A percentile compares a stretch with the other conserved stretches of the same genome.
Conservation (phyloP, 495 filamentous ascomycete genomes). For the Daldinia concentrica region DNA sequence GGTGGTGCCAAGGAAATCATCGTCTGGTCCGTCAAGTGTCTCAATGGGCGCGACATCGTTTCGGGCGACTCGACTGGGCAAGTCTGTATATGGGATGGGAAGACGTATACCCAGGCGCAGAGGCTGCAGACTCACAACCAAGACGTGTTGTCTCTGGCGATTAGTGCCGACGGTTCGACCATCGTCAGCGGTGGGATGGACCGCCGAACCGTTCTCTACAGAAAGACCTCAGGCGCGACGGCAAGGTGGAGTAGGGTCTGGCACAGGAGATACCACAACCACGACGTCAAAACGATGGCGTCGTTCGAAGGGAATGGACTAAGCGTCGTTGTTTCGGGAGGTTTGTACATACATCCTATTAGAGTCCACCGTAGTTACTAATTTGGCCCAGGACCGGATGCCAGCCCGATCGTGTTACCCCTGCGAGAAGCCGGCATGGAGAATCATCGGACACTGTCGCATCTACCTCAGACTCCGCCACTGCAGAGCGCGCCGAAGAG, state of each 20-base stretch:
- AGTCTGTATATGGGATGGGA: constrained; percentile 91
- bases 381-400: constrained; percentile 77
- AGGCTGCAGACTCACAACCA: constrained; percentile 84
- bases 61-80: constrained; percentile 95
- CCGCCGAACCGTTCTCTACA: constrained; percentile 82
- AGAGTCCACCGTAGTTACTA: constrained; percentile 32
- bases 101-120: constrained; percentile 86
- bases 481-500: constrained; percentile 74
- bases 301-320: constrained; percentile 83
- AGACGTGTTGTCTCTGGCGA: constrained; percentile 86
- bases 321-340: constrained; percentile 91
- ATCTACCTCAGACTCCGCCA: constrained; percentile 78
- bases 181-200: constrained; percentile 95
- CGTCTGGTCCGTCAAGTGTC: constrained; percentile 90
- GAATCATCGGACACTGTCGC: constrained; percentile 77
- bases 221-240: constrained; percentile 66
- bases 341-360: constrained; percentile 57
- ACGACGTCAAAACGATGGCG: constrained; percentile 96
- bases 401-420: constrained; percentile 80
- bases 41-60: constrained; percentile 88
- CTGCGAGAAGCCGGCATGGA: constrained; percentile 83
- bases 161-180: constrained; percentile 79
- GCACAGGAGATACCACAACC: constrained; percentile 82
- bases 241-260: constrained; percentile 83
- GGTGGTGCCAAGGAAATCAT: constrained; percentile 85